Evolutionary conservation across 1,284 basidiomycete genomes (phyloP).

Genomic region (Leccinum variabile): DNA sequence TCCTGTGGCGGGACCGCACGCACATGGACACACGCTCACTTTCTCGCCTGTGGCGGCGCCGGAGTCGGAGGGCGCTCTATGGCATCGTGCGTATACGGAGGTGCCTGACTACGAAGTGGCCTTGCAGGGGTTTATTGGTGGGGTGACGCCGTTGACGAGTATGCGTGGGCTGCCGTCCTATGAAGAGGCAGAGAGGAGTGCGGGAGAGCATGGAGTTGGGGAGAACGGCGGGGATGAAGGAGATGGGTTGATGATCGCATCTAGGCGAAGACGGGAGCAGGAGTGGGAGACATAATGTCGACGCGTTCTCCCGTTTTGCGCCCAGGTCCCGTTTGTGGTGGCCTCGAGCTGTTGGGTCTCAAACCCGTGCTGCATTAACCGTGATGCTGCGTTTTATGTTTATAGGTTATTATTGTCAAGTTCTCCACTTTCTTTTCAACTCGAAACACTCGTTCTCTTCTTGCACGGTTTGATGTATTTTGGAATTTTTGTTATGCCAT

Average conservation of each 20-base stretch:
- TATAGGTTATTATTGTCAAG: neutral
- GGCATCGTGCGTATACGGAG: slow-evolving; percentile 64
- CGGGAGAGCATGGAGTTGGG: neutral
- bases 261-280: neutral
- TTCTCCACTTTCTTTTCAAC: neutral
- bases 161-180: slow-evolving; percentile 78
- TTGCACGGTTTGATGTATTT: neutral
- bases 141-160: slow-evolving; percentile 79
- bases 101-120: slow-evolving; percentile 87
- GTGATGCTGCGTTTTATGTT: neutral
- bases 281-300: neutral
- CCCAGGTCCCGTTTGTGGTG: neutral
- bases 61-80: slow-evolving; percentile 36
- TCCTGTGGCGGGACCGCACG: neutral
- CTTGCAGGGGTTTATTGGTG: slow-evolving; percentile 80
- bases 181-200: slow-evolving; percentile 50
- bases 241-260: slow-evolving; percentile 18
- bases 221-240: neutral
- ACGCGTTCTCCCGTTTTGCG: neutral
- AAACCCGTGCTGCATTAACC: neutral
- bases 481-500: neutral
- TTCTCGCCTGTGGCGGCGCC: neutral
- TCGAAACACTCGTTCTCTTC: neutral
- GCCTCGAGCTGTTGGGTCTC: neutral
- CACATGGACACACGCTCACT: slow-evolving; percentile 1